A percentile compares a stretch with the other conserved stretches of the same genome.
phyloP scores from a whole-genome alignment of 2,329 filamentous ascomycete species.

The Ophiognomonia clavigignenti-juglandacearum region DNA sequence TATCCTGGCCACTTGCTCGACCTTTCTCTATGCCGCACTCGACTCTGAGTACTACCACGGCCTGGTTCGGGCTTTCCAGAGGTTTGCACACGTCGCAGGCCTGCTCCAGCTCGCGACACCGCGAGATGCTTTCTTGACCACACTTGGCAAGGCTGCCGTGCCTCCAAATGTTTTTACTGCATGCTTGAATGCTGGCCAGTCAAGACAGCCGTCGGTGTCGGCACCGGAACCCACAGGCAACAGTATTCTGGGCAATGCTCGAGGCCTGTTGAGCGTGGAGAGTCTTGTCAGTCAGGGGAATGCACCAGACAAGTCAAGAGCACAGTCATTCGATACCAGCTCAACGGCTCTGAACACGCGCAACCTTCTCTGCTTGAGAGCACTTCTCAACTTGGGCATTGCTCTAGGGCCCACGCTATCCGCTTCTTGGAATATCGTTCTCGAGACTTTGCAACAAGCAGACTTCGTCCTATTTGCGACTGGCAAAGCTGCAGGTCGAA shows the following conservation, averaged over 20 bases:
- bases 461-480: slow-evolving; percentile 76
- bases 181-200: slow-evolving; percentile 46
- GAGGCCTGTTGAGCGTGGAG: slow-evolving; percentile 70
- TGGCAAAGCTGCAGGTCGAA: slow-evolving; percentile 48
- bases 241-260: slow-evolving; percentile 65
- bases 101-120: slow-evolving; percentile 79
- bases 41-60: slow-evolving; percentile 93
- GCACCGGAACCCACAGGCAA: slow-evolving; percentile 42
- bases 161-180: slow-evolving; percentile 70
- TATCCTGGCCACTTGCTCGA: slow-evolving; percentile 89
- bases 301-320: slow-evolving; percentile 51
- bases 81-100: slow-evolving; percentile 91
- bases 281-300: slow-evolving; percentile 56
- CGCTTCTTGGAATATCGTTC: slow-evolving; percentile 80
- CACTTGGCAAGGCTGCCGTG: slow-evolving; percentile 86
- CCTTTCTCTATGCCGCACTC: slow-evolving; percentile 85
- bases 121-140: slow-evolving; percentile 90
- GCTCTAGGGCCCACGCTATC: slow-evolving; percentile 85
- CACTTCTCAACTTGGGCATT: slow-evolving; percentile 91
- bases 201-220: slow-evolving; percentile 38
- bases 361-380: slow-evolving; percentile 84
- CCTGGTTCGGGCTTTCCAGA: slow-evolving; percentile 87
- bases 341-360: slow-evolving; percentile 68
- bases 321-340: slow-evolving; percentile 51
- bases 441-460: slow-evolving; percentile 89